Percentiles rank a stretch among this genome's conserved stretches.
phyloP scores from a whole-genome alignment of 345 rosid species.

The Lumnitzera littorea region DNA sequence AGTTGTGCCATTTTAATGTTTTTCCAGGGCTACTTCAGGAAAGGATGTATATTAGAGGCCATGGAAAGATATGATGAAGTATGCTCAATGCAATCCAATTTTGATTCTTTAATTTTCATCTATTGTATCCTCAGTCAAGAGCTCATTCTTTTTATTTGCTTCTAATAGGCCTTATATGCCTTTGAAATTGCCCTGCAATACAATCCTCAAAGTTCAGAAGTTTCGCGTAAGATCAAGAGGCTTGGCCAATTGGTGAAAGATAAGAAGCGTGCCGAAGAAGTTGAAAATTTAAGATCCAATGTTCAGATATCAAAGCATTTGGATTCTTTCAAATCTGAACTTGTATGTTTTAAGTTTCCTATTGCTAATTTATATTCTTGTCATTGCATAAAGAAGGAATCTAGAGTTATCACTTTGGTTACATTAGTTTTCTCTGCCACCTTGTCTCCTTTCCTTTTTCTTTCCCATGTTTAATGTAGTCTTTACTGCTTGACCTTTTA shows the following conservation, averaged over 20 bases:
- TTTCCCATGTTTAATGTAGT: too few relatives aligned
- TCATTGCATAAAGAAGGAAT: neutral
- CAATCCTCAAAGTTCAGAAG: constrained; percentile 85
- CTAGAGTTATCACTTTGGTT: too few relatives aligned
- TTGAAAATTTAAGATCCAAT: constrained; percentile 72
- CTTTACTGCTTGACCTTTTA: too few relatives aligned
- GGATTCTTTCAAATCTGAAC: constrained; percentile 52
- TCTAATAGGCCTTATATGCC: constrained; percentile 62
- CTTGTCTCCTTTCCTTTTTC: too few relatives aligned
- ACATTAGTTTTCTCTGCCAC: too few relatives aligned
- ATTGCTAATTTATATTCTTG: neutral
- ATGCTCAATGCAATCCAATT: constrained; percentile 7
- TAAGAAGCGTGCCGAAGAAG: constrained; percentile 76
- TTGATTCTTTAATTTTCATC: neutral
- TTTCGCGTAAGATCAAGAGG: constrained; percentile 77
- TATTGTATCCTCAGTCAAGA: neutral
- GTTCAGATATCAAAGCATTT: constrained; percentile 69
- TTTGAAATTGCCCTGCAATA: constrained; percentile 64
- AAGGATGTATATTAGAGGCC: constrained; percentile 92
- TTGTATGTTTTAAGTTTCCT: constrained; percentile 36
- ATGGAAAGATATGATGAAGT: constrained; percentile 93
- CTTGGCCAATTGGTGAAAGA: constrained; percentile 61
- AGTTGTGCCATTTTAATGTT: constrained; percentile 9
- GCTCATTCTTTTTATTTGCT: neutral
- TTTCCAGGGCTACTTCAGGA: constrained; percentile 84